These are phyloP conservation scores for Ogataea ramenticola DNA, from an alignment of 805 yeast species.

Conservation along the genomic window DNA sequence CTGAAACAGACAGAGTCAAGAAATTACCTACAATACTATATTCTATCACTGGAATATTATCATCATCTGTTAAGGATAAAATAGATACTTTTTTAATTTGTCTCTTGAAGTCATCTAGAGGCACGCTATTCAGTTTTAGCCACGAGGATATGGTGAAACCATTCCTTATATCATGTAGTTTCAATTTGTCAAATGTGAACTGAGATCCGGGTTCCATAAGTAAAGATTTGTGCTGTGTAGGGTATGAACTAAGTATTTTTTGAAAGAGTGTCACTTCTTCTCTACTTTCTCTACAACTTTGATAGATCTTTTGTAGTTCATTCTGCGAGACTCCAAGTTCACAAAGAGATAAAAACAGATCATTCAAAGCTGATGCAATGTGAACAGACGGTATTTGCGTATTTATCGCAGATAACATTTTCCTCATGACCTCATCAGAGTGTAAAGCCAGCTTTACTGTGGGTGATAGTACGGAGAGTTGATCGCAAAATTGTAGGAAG, in stretches of 20 bases:
- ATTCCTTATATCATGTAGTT: slow-evolving; percentile 5
- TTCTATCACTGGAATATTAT: slow-evolving; percentile 5
- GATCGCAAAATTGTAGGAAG: not conserved
- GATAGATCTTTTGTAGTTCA: slow-evolving; percentile 9
- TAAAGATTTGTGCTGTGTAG: slow-evolving; percentile 5
- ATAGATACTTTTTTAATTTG: not conserved
- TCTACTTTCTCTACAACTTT: slow-evolving; percentile 2
- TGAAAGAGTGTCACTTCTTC: slow-evolving; percentile 1
- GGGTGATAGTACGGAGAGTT: not conserved
- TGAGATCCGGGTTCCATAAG: slow-evolving; percentile 6
- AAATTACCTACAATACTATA: slow-evolving; percentile 10
- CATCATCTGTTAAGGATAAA: slow-evolving; percentile 3
- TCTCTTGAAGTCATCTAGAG: slow-evolving; percentile 1
- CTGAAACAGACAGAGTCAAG: slow-evolving; percentile 8
- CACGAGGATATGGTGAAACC: slow-evolving; percentile 21
- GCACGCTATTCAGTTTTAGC: slow-evolving; percentile 12
- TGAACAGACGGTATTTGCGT: not conserved
- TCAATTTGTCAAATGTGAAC: slow-evolving; percentile 7
- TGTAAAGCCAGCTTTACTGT: not conserved
- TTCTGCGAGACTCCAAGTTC: slow-evolving; percentile 13
- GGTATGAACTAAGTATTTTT: slow-evolving; percentile 3
- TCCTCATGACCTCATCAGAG: not conserved
- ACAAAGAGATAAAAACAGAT: slow-evolving; percentile 6
- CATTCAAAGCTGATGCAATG: not conserved
- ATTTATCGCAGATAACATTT: not conserved